Evolutionary conservation across 2,329 filamentous ascomycete species (phyloP), one percentile per base, ranked within the genome.

Genomic region (Xylariaceae sp.): DNA sequence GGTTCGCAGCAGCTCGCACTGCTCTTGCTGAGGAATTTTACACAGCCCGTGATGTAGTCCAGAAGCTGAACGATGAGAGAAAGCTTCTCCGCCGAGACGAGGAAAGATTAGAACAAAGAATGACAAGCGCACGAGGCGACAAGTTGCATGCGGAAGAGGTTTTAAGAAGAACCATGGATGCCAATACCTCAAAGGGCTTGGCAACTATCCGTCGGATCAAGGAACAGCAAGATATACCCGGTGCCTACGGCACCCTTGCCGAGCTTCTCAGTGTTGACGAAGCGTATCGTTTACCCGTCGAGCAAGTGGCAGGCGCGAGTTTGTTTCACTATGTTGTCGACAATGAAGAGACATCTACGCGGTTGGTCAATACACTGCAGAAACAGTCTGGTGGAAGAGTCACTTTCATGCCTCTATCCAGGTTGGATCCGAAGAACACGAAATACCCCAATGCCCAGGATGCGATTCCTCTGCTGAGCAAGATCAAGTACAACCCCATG

Each of bases 241-340:
- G 93, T 21, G 89, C 93, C 2, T 94, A 95, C 63, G 93, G 94
- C 40, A 95, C 91, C 0, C 69, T 98, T 29, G 91, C 92, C 4
- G 94, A 98, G 64, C 78, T 98, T n/a, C 82, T 97, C 57, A 82
- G 90, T 44, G 89, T 95, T 39, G 81, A 76, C 47, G 89, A 95
- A 42, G 79, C 82, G 42, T 97, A 95, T 67, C 83, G 90, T 49
- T 82, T 91, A 10, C 89, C 93, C 2, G 86, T 94, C 8, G 93
- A 98, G 67, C 89, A 95, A 57, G 93, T 91, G 41, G 93, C 92
- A 2, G 93, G 93, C 16, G 85, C 84, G 52, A 95, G 89, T 63
- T 75, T 98, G 7, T 98, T 98, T 69, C 89, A 98, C 67, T 95
- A 95, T 55, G 83, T 98, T 10, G 92, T 97, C 35, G 92, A 98